Evolutionary conservation across 495 filamentous ascomycete genomes (phyloP).

Genomic region (Neurospora sp.): DNA sequence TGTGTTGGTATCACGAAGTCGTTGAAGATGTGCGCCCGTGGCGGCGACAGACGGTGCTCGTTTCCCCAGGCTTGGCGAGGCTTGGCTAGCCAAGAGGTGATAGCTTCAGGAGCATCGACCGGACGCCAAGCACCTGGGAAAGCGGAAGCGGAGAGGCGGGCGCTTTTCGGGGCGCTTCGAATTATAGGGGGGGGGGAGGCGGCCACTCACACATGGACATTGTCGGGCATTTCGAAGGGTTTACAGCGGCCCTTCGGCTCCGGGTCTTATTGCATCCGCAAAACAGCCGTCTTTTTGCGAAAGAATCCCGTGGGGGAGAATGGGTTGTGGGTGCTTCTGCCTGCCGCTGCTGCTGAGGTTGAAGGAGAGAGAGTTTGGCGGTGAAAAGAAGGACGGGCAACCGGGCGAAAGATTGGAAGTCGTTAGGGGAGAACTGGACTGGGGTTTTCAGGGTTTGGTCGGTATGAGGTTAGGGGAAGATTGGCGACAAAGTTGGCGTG

Average conservation of each 20-base stretch:
- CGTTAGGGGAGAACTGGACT: background rate
- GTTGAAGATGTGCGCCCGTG: background rate
- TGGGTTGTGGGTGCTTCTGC: background rate
- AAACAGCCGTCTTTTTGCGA: background rate
- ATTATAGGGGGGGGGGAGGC: background rate
- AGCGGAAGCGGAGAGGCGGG: constrained; percentile 6
- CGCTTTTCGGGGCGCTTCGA: background rate
- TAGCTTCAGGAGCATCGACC: constrained; percentile 4
- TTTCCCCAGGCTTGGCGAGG: constrained; percentile 25
- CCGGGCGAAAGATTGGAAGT: background rate
- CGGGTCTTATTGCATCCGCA: background rate
- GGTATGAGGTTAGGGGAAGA: background rate
- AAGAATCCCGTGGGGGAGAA: background rate
- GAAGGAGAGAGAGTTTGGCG: background rate
- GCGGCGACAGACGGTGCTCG: background rate
- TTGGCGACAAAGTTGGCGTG: background rate
- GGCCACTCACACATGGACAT: constrained; percentile 20
- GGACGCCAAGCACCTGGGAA: background rate
- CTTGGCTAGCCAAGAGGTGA: constrained; percentile 25
- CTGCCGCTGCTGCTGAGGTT: background rate
- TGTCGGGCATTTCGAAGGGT: constrained; percentile 17
- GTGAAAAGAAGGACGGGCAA: background rate
- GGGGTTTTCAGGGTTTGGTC: background rate
- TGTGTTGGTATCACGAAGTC: background rate
- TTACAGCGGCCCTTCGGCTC: background rate